Conservation (phyloP, 139 green algal genomes). For the Limnomonas spitsbergensis region DNA sequence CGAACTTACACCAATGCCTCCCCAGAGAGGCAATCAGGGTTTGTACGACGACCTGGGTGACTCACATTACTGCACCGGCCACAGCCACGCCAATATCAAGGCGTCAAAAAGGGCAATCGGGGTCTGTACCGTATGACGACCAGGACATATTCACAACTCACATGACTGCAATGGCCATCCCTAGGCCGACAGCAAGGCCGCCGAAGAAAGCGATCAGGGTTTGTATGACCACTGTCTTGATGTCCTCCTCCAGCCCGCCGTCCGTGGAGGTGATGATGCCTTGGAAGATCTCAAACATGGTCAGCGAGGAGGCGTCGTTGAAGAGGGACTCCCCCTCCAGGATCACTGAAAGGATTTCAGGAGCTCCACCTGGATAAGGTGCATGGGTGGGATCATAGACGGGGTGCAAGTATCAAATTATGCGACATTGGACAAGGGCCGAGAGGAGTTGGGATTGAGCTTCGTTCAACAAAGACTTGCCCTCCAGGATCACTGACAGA, state of each 20-base stretch:
- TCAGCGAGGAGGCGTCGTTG: constrained; percentile 81
- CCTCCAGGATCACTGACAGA: constrained; percentile 75
- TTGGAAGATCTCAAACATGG: constrained; percentile 28
- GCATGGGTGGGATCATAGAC: no score
- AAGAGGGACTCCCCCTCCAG: constrained; percentile 83
- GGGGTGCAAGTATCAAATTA: no score
- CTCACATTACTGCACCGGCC: no score
- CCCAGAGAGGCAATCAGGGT: no score
- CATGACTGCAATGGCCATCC: constrained; percentile 33
- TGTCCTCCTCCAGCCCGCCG: not conserved
- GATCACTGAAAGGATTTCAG: constrained; percentile 66
- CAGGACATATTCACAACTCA: no score
- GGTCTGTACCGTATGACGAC: no score
- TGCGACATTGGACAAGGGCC: no score
- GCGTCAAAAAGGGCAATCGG: no score
- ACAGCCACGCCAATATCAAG: no score
- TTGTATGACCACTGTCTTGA: not conserved
- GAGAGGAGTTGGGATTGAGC: no score
- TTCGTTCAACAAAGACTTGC: constrained; percentile 83
- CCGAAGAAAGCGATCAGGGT: constrained; percentile 25
- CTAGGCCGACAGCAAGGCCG: constrained; percentile 32
- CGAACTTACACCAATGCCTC: no score
- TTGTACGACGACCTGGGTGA: no score
- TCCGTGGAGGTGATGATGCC: not conserved
- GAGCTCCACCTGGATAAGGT: constrained; percentile 47